A percentile compares a stretch with the other conserved stretches of the same genome.
These are phyloP conservation scores for Mimosa pudica DNA, from an alignment of 306 rosid genomes.

Conservation along the genomic window DNA sequence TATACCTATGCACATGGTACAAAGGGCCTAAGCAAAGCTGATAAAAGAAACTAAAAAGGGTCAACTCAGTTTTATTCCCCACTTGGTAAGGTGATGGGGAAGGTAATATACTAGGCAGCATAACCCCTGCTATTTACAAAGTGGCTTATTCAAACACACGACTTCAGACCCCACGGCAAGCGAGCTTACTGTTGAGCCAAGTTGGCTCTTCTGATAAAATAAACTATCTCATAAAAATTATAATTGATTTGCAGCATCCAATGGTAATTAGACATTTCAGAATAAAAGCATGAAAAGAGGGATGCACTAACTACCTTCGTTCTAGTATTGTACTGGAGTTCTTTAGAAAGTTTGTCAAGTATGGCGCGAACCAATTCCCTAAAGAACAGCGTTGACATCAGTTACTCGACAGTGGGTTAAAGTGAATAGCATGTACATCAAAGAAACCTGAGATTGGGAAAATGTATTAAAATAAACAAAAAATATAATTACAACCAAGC, in stretches of 20 bases:
- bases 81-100: no score
- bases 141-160: no score
- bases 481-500: no score
- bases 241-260: constrained; percentile 26
- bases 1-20: constrained; percentile 3
- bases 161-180: no score
- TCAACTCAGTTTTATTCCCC: no score
- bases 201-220: background rate
- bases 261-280: constrained; percentile 3
- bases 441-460: no score
- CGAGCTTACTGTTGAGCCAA: no score
- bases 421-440: no score
- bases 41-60: background rate
- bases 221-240: constrained; percentile 6
- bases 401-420: background rate
- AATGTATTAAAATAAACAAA: no score
- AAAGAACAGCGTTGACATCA: constrained; percentile 29
- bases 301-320: constrained; percentile 59
- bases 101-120: no score
- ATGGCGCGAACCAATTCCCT: constrained; percentile 71
- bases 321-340: constrained; percentile 69
- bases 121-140: no score
- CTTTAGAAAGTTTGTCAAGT: constrained; percentile 70
- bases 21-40: background rate
- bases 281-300: constrained; percentile 24